These are phyloP conservation scores for Chalciporus sphaerocephalus DNA, from an alignment of 768 basidiomycete genomes.

Conservation along the genomic window DNA sequence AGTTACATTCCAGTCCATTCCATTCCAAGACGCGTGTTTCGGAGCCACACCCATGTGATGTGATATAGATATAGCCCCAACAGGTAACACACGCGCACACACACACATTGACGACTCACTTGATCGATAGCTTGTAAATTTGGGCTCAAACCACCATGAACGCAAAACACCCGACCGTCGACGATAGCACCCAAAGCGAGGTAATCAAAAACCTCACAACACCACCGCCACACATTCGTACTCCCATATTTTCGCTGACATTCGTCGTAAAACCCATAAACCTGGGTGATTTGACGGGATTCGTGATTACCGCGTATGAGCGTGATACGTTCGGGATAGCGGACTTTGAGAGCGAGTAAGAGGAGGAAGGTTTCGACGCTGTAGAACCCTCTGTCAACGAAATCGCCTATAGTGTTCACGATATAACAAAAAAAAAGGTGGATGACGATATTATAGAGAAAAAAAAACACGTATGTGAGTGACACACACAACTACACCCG, in stretches of 20 bases:
- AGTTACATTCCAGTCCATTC: no score
- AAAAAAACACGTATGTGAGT: constrained; percentile 8
- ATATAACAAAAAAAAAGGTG: no score
- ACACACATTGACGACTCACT: no score
- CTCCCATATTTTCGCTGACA: constrained; percentile 94
- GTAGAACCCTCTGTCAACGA: constrained; percentile 97
- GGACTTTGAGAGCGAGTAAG: constrained; percentile 91
- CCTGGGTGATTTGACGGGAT: constrained; percentile 94
- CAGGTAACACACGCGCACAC: no score
- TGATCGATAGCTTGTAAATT: constrained; percentile 84
- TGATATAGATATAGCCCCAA: no score
- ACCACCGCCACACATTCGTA: constrained; percentile 95
- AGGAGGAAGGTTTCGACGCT: constrained; percentile 95
- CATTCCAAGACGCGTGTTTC: constrained; percentile 10
- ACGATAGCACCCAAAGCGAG: constrained; percentile 91
- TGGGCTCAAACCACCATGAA: constrained; percentile 94
- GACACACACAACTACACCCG: constrained; percentile 5
- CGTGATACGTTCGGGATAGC: constrained; percentile 95
- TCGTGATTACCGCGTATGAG: constrained; percentile 98
- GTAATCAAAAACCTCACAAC: constrained; percentile 98
- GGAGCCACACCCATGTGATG: constrained; percentile 14
- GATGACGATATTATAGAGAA: no score
- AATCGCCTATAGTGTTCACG: no score
- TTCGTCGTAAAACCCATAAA: constrained; percentile 93
- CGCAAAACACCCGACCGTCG: constrained; percentile 96